Evolutionary conservation across 2,329 filamentous ascomycete species (phyloP).

Genomic region (Amesomyces nigricolor): DNA sequence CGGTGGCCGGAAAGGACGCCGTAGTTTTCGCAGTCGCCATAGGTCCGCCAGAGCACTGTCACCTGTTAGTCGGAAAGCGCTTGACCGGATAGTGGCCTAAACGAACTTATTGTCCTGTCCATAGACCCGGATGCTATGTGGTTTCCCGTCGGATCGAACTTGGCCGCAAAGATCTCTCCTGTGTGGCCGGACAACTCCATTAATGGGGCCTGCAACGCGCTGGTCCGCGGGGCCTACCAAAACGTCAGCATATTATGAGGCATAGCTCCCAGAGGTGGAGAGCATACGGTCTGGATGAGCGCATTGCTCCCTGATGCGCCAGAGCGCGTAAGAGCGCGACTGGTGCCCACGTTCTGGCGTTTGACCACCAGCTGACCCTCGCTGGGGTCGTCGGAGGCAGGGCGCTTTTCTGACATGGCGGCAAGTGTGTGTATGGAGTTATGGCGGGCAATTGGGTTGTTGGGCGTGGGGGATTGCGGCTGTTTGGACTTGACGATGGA

Average conservation of each 20-base stretch:
- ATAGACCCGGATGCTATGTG: constrained; percentile 91
- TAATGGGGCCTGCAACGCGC: constrained; percentile 78
- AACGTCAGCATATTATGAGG: constrained; percentile 4
- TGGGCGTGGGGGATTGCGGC: not conserved
- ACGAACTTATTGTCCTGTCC: constrained; percentile 82
- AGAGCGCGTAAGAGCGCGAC: constrained; percentile 44
- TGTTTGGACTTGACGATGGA: not conserved
- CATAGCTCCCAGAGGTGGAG: too few species aligned
- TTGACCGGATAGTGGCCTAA: not conserved
- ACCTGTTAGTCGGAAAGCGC: not conserved
- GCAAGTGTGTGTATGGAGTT: constrained; percentile 4
- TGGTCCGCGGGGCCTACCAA: constrained; percentile 67
- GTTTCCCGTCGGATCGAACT: constrained; percentile 83
- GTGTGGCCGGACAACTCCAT: constrained; percentile 82
- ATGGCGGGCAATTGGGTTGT: not conserved
- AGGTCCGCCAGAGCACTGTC: constrained; percentile 86
- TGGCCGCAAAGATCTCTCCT: constrained; percentile 86
- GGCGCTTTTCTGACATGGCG: constrained; percentile 85
- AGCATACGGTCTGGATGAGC: constrained; percentile 47
- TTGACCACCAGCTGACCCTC: constrained; percentile 81
- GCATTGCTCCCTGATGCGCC: constrained; percentile 45
- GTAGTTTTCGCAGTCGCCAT: constrained; percentile 92
- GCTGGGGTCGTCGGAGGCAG: constrained; percentile 77
- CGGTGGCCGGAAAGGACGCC: constrained; percentile 83
- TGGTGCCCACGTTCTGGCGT: constrained; percentile 65